These are phyloP conservation scores for Sordariomycetes sp. DNA, from an alignment of 2,329 filamentous ascomycete species.

Conservation along the genomic window DNA sequence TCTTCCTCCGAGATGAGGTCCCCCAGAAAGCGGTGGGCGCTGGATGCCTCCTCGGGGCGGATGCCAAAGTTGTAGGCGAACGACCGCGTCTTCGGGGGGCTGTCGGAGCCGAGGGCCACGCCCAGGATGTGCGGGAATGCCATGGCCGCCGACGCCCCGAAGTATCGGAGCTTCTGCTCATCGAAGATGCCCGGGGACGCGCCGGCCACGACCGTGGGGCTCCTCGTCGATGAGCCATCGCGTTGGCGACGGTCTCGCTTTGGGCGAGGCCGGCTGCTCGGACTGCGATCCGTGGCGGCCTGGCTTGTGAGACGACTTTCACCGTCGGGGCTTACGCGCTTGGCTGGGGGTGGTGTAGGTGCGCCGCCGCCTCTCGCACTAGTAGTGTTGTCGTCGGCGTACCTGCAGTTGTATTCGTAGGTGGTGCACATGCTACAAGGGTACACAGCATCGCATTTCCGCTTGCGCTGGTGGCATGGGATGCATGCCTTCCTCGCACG, in stretches of 20 bases:
- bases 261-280: not conserved
- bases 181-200: not conserved
- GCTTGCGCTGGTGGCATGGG: not conserved
- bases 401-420: not conserved
- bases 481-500: not conserved
- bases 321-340: not conserved
- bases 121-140: not conserved
- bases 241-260: not conserved
- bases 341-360: not conserved
- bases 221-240: not conserved
- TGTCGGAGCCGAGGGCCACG: not conserved
- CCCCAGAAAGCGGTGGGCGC: not conserved
- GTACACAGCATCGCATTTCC: not conserved
- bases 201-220: not conserved
- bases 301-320: not conserved
- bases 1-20: not conserved
- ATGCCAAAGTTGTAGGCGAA: not conserved
- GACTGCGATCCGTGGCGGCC: not conserved
- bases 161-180: not conserved
- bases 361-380: not conserved
- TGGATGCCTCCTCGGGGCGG: not conserved
- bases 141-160: not conserved
- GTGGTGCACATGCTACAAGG: not conserved
- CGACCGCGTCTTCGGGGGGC: not conserved
- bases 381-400: not conserved